Evolutionary conservation across 1,284 basidiomycete genomes (phyloP).

Genomic region (Moniliella sp.): DNA sequence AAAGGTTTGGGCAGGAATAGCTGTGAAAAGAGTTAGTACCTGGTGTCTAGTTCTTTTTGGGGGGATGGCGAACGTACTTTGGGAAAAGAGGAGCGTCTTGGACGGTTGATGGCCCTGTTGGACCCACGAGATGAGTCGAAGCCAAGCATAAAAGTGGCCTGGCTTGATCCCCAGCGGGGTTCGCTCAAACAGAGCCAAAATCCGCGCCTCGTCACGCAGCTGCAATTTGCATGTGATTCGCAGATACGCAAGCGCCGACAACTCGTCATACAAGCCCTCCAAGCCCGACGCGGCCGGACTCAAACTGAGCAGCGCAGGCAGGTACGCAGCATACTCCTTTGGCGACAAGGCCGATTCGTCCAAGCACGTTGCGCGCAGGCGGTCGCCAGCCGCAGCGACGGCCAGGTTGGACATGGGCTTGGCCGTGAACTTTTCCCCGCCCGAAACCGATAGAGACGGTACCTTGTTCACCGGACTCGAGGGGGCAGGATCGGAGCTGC

Average conservation of each 20-base stretch:
- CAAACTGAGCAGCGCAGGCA: slow-evolving; percentile 16
- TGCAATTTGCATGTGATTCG: slow-evolving; percentile 20
- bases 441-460: too few species aligned
- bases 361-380: slow-evolving; percentile 10
- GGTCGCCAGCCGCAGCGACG: slow-evolving; percentile 4
- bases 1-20: background rate
- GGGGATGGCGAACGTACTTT: slow-evolving; percentile 6
- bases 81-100: slow-evolving; percentile 22
- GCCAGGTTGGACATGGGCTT: too few species aligned
- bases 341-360: slow-evolving; percentile 28
- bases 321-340: slow-evolving; percentile 18
- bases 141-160: slow-evolving; percentile 29
- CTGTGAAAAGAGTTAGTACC: background rate
- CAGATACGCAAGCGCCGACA: slow-evolving; percentile 23
- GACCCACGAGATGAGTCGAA: slow-evolving; percentile 26
- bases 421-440: too few species aligned
- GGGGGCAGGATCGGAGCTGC: too few species aligned
- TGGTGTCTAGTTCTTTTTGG: background rate
- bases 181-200: slow-evolving; percentile 29
- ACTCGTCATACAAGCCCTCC: slow-evolving; percentile 21
- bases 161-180: slow-evolving; percentile 20
- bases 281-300: slow-evolving; percentile 19
- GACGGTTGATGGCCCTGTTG: slow-evolving; percentile 15
- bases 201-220: slow-evolving; percentile 26
- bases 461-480: too few species aligned